Evolutionary conservation across 2,329 filamentous ascomycete species (phyloP), one percentile per base, ranked within the genome.

Genomic region (Canariomyces notabilis): DNA sequence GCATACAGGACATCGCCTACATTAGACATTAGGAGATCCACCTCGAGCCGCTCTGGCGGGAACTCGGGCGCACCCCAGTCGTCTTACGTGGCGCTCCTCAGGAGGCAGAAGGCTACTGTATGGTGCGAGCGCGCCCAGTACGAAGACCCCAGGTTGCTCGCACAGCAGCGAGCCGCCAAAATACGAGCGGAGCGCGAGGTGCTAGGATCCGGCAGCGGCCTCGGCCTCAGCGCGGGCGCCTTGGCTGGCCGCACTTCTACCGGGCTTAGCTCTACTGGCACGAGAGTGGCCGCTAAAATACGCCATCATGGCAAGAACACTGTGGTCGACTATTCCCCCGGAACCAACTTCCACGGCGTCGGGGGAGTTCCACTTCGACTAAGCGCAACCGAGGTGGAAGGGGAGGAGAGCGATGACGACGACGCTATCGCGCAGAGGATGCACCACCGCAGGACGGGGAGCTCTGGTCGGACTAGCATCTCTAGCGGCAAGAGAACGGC

Each of bases 71-170:
- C 71, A 45, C 72, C 72, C 14, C 77, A 79, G 51, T 70, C 85
- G 2, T 76, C 76, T n/a, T 98, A 98, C 67, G 93, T 98, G 42
- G 90, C 93, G 29, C 76, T 96, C n/a, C 84, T 98, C 70, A 82
- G 93, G 52, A 91, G 90, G 65, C 93, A 98, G 68, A 97, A 97
- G 66, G 93, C 89, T 23, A 98, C 93, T 0, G 93, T 98, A 4
- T 98, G 93, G 93, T 96, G 90, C 71, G 93, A 97, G 63, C 85
- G 90, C 44, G 80, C 91, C 8, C 93, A 98, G 65, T 83, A 87
- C 52, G 89, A 97, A 67, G 93, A 98, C 64, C 88, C 91, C 1
- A 79, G 89, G 41, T 71, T 93, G 47, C 71, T 85, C 4, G 89
- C 89, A 21, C 85, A 90, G 60, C 89, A 95, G 65, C 80, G 87